Base-by-base conservation (phyloP, 495 filamentous ascomycete genomes). In the Podospora anserina region DNA sequence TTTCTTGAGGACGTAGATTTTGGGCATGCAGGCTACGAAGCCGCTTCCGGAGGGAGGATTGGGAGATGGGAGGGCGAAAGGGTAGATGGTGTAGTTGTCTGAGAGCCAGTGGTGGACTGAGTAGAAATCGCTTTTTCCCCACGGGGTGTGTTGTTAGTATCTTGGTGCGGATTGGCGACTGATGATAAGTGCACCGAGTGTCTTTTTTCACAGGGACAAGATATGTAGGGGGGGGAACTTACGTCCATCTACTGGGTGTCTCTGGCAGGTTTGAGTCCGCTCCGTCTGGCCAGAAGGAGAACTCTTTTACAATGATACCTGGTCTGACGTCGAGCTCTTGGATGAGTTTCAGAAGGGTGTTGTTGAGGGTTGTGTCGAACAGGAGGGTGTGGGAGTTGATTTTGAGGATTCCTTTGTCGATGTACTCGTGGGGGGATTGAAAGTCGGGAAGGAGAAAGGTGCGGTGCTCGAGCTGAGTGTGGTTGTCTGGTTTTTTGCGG, bases 281-380 rank as follows among this genome's bases (percentile, higher is more conserved):
- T 4, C 64, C 70, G 30, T 69, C 67, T 9, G 9, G 23, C 66
- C 70, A 69, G 28, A 61, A 65, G 2, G 55, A 67, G 20, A 72
- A 54, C 32, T 66, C 16, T 54, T 58, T 66, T 19, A 72, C 61
- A 30, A 72, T 67, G 6, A 66, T 54, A 0, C 28, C 70, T 7
- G 70, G 70, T 20, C 18, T 20, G 19, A 34, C 5, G 2, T 54
- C 55, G 0, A 58, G 28, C 44, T 72, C 70, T 30, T 64, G 39
- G 19, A 69, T 49, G 1, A 64, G 53, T 11, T 64, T 59, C 5
- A 69, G 2, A 0, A 69, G 9, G 9, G 54, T 66, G 61, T 32
- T 62, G 61, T 72, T 72, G 26, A 64, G 56, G 58, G 70, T 67
- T 13, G 70, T 66, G 61, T 67, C 67, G 4, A 69, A 32, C 5